phyloP scores from a whole-genome alignment of 2,329 filamentous ascomycete species.

The Fusarium graminum region DNA sequence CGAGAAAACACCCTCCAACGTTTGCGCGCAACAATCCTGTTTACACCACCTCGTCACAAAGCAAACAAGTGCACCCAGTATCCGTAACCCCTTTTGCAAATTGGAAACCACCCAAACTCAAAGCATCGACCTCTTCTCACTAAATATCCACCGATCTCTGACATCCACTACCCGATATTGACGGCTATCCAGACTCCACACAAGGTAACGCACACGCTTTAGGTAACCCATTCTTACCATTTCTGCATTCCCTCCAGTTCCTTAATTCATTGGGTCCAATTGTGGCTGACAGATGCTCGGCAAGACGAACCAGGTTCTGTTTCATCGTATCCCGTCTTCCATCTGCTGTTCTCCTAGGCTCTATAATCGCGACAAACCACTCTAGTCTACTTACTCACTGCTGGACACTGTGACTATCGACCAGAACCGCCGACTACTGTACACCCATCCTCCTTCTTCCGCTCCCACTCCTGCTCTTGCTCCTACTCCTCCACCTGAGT shows the following conservation, averaged over 20 bases:
- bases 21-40: slow-evolving; percentile 38
- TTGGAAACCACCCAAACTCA: slow-evolving; percentile 27
- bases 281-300: slow-evolving; percentile 22
- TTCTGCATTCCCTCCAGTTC: slow-evolving; percentile 17
- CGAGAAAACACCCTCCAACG: slow-evolving; percentile 17
- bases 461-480: slow-evolving; percentile 32
- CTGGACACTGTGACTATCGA: slow-evolving; percentile 24
- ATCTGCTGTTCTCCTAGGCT: slow-evolving; percentile 8
- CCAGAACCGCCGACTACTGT: slow-evolving; percentile 26
- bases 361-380: not conserved
- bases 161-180: slow-evolving; percentile 38
- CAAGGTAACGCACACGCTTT: slow-evolving; percentile 21
- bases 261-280: slow-evolving; percentile 9
- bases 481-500: slow-evolving; percentile 31
- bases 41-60: slow-evolving; percentile 37
- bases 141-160: slow-evolving; percentile 37
- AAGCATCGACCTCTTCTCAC: slow-evolving; percentile 24
- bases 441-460: slow-evolving; percentile 21
- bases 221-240: slow-evolving; percentile 16
- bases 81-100: slow-evolving; percentile 31
- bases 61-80: slow-evolving; percentile 14
- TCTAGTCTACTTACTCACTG: slow-evolving; percentile 31
- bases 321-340: slow-evolving; percentile 6
- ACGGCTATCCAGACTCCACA: slow-evolving; percentile 32
- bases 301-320: slow-evolving; percentile 10